These are phyloP conservation scores for Phytophthora kernoviae DNA, from an alignment of 352 stramenopile genomes.

Conservation along the genomic window DNA sequence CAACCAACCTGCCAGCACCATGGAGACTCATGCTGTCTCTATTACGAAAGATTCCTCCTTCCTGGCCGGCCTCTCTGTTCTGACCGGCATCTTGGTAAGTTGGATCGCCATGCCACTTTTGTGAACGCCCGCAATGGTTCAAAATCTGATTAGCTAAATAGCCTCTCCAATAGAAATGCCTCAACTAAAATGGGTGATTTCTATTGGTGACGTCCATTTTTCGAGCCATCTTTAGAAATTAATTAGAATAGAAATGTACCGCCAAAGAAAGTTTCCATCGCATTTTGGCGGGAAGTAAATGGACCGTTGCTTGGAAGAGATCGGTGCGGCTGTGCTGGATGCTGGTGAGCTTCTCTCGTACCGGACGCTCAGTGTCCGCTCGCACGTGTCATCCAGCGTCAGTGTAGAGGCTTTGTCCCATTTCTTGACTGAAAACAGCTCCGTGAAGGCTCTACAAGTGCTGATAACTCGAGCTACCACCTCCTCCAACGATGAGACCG, in stretches of 20 bases:
- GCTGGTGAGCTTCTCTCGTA: conserved; percentile 58
- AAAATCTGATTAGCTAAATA: no score
- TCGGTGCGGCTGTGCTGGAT: conserved; percentile 60
- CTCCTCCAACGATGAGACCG: conserved; percentile 10
- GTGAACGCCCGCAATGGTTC: no score
- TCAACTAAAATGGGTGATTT: no score
- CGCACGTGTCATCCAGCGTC: conserved; percentile 22
- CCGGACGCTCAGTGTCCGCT: conserved; percentile 49
- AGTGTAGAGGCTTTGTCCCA: conserved; percentile 46
- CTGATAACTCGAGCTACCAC: conserved; percentile 34
- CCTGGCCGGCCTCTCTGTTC: no score
- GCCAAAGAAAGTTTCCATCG: no score
- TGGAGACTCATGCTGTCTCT: neutral
- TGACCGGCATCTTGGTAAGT: no score
- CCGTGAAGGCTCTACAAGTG: conserved; percentile 47
- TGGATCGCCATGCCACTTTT: no score
- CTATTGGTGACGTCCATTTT: no score
- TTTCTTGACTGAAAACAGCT: conserved; percentile 38
- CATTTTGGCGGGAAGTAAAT: conserved; percentile 30
- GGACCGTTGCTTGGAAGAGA: conserved; percentile 59
- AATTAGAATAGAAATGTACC: no score
- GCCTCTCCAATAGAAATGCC: no score
- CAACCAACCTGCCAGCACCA: neutral
- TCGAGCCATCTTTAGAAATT: no score
- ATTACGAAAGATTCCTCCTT: neutral